Conservation (phyloP, 345 rosid species). For the Eucalyptus marginata region DNA sequence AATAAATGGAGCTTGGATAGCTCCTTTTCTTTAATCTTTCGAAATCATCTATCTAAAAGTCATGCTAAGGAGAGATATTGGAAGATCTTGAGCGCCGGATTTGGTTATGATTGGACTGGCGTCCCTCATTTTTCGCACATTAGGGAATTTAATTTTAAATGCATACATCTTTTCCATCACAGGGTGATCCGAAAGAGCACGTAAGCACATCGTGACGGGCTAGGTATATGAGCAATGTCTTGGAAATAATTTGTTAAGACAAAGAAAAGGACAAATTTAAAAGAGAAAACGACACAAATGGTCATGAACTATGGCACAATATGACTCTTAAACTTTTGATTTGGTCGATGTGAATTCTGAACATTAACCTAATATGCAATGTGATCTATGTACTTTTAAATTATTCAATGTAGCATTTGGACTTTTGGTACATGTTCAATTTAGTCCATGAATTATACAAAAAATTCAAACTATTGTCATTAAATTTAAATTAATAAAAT, state of each 20-base stretch:
- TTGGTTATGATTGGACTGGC: background rate
- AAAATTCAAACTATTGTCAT: too few species aligned
- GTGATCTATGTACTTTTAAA: accelerated
- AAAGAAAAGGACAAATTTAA: background rate
- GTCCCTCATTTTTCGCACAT: background rate
- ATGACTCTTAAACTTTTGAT: too few species aligned
- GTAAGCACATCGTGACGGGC: background rate
- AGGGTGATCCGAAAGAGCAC: background rate
- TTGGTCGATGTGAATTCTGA: accelerated
- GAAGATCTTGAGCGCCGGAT: background rate
- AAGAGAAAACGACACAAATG: too few species aligned
- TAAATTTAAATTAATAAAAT: too few species aligned
- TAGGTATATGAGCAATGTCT: accelerated
- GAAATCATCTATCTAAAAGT: background rate
- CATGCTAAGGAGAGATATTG: background rate
- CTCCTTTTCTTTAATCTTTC: background rate
- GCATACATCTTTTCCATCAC: background rate
- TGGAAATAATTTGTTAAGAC: background rate
- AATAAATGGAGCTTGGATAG: background rate
- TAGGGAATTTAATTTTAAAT: background rate
- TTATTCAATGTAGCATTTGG: too few species aligned
- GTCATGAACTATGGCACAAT: too few species aligned
- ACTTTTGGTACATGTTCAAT: too few species aligned
- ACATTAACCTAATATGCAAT: too few species aligned
- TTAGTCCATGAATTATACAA: accelerated